Percentiles rank a stretch among this genome's conserved stretches.
These are phyloP conservation scores for Yamadazyma siamensis DNA, from an alignment of 1,139 yeast species.

Conservation along the genomic window DNA sequence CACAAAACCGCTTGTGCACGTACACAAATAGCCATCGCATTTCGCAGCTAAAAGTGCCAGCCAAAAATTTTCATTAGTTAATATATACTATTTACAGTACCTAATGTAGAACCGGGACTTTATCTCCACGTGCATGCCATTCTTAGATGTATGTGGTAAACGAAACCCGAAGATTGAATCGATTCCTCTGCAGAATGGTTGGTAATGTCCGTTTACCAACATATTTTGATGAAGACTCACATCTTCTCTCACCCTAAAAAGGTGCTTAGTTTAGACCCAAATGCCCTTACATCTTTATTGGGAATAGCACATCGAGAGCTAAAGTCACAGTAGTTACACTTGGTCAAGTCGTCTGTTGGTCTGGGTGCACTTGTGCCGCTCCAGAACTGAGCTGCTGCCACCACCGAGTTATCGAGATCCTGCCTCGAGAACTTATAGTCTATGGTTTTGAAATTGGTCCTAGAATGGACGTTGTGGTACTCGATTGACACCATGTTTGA, in stretches of 20 bases:
- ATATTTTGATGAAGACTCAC: slow-evolving; percentile 45
- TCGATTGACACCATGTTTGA: slow-evolving; percentile 45
- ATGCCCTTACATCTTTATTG: slow-evolving; percentile 15
- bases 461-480: slow-evolving; percentile 41
- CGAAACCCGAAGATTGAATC: slow-evolving; percentile 40
- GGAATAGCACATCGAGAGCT: slow-evolving; percentile 32
- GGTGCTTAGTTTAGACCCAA: slow-evolving; percentile 14
- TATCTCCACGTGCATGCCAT: slow-evolving; percentile 46
- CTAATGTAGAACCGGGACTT: too few relatives aligned
- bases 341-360: slow-evolving; percentile 31
- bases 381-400: slow-evolving; percentile 48
- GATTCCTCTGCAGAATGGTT: slow-evolving; percentile 45
- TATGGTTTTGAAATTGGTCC: slow-evolving; percentile 34
- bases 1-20: background rate
- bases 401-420: slow-evolving; percentile 23
- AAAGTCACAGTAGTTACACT: slow-evolving; percentile 56
- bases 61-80: too few relatives aligned
- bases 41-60: too few relatives aligned
- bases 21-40: too few relatives aligned
- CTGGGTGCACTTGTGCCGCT: slow-evolving; percentile 47
- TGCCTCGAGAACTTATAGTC: slow-evolving; percentile 31
- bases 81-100: too few relatives aligned
- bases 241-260: slow-evolving; percentile 16
- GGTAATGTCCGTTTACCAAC: slow-evolving; percentile 19
- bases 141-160: slow-evolving; percentile 43